A percentile compares a stretch with the other conserved stretches of the same genome.
Evolutionary conservation across 2,329 filamentous ascomycete genomes (phyloP).

Genomic region (Cordyceps javanica): DNA sequence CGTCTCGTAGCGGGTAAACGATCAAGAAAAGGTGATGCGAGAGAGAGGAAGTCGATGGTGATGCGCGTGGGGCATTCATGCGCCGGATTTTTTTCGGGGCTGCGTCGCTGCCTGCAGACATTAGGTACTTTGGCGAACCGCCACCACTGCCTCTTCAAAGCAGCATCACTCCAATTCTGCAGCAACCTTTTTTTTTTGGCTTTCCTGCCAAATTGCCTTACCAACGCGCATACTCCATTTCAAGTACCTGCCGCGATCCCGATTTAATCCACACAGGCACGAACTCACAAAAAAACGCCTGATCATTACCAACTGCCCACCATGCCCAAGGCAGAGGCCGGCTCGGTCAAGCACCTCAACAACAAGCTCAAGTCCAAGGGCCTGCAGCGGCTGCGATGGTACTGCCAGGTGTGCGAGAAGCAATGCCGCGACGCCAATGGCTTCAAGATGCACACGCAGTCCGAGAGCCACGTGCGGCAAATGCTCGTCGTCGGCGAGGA

Average conservation of each 20-base stretch:
- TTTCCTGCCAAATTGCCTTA: neutral
- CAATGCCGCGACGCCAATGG: slow-evolving; percentile 73
- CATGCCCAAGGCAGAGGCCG: slow-evolving; percentile 91
- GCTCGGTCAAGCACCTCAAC: slow-evolving; percentile 80
- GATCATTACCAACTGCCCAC: slow-evolving; percentile 28
- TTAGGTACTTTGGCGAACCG: neutral
- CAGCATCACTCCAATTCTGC: too few relatives aligned
- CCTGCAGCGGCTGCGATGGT: slow-evolving; percentile 79
- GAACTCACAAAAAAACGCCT: neutral
- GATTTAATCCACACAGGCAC: neutral
- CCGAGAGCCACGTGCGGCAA: slow-evolving; percentile 81
- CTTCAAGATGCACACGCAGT: slow-evolving; percentile 82
- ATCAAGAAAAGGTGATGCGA: neutral
- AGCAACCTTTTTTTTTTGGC: neutral
- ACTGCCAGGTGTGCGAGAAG: slow-evolving; percentile 73
- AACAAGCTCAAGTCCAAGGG: slow-evolving; percentile 87
- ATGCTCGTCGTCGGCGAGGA: slow-evolving; percentile 85
- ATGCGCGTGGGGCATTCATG: slow-evolving; percentile 5
- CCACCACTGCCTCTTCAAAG: neutral
- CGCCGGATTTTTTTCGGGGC: slow-evolving; percentile 1
- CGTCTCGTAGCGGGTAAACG: too few relatives aligned
- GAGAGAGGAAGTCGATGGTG: slow-evolving; percentile 1
- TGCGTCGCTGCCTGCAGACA: neutral
- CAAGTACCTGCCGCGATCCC: neutral
- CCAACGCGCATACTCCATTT: neutral